A percentile compares a stretch with the other conserved stretches of the same genome.
These are phyloP conservation scores for Cadophora malorum DNA, from an alignment of 2,329 filamentous ascomycete species.

Conservation along the genomic window DNA sequence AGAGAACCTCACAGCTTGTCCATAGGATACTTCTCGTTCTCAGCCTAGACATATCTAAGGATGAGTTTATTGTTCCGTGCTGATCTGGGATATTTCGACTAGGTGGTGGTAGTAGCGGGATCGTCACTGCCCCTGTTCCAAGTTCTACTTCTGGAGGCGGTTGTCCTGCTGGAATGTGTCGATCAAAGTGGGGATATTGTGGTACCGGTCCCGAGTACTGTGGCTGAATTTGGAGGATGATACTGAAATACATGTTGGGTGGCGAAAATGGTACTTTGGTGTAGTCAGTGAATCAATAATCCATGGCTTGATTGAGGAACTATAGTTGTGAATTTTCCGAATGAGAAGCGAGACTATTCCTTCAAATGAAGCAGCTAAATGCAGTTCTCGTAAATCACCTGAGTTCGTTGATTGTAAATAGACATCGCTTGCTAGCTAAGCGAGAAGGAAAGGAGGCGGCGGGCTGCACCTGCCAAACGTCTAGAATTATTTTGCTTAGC, in stretches of 20 bases:
- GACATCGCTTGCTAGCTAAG: neutral
- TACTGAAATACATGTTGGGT: neutral
- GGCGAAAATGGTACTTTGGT: no score
- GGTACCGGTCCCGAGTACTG: neutral
- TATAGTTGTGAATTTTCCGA: neutral
- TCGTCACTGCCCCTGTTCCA: neutral
- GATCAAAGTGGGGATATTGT: neutral
- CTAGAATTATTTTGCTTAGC: no score
- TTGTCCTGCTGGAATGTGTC: neutral
- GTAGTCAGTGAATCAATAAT: no score
- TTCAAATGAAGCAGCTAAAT: no score
- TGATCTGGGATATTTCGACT: neutral
- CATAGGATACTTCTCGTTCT: neutral
- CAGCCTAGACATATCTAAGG: neutral
- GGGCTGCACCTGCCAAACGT: neutral
- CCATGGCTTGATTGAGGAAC: no score
- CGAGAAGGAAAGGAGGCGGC: neutral
- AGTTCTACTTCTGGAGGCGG: neutral
- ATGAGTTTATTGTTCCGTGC: neutral
- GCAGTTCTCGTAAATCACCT: no score
- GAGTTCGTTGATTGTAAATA: neutral
- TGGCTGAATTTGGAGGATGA: neutral
- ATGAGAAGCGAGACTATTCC: neutral
- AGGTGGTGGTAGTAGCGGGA: neutral
- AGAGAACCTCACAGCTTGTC: neutral